Conservation (phyloP, 2,329 filamentous ascomycete species). For the Aspergillus fijiensis region DNA sequence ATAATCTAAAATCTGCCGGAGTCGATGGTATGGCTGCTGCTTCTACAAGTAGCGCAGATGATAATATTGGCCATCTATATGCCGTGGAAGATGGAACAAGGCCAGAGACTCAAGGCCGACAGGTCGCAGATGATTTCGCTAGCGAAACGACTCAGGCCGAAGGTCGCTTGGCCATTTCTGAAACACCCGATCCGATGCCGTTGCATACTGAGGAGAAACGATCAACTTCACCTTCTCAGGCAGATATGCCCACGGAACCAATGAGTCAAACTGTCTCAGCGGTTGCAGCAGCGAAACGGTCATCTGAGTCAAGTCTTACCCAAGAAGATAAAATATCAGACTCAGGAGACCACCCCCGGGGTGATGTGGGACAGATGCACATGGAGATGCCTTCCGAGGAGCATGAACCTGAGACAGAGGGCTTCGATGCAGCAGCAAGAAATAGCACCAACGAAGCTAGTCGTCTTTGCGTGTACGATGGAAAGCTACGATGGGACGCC, state of each 20-base stretch:
- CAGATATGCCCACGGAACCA: slow-evolving; percentile 10
- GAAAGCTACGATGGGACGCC: background rate
- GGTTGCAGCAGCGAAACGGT: slow-evolving; percentile 15
- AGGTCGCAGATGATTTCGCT: no score
- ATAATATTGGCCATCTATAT: background rate
- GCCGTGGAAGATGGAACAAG: no score
- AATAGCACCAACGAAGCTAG: background rate
- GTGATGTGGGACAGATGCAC: background rate
- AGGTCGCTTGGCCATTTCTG: no score
- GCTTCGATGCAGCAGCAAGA: background rate
- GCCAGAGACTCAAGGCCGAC: no score
- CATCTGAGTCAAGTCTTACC: slow-evolving; percentile 1
- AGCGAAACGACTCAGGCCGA: no score
- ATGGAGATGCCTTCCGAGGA: background rate
- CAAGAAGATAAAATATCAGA: background rate
- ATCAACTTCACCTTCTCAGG: background rate
- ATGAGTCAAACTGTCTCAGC: slow-evolving; percentile 21
- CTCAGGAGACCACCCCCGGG: background rate
- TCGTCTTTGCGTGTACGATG: background rate
- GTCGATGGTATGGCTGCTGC: slow-evolving; percentile 27
- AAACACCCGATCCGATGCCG: background rate
- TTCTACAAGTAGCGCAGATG: slow-evolving; percentile 13
- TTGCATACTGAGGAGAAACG: slow-evolving; percentile 5
- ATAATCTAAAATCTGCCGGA: slow-evolving; percentile 12
- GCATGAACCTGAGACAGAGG: background rate